phyloP scores from a whole-genome alignment of 352 stramenopile species.

The Phytophthora citricola region DNA sequence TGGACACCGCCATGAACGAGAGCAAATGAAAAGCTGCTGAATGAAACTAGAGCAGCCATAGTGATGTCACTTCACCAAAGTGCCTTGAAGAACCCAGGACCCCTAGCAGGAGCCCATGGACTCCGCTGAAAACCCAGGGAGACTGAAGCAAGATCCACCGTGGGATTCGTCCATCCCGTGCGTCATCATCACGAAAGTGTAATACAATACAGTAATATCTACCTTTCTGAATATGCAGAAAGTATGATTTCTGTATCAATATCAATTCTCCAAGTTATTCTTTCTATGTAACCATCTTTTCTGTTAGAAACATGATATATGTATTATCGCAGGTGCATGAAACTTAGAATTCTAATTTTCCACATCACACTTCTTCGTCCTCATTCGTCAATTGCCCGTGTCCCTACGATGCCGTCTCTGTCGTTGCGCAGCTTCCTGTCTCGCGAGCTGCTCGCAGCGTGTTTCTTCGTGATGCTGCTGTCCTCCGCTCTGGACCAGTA shows the following conservation, averaged over 20 bases:
- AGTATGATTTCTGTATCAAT: too few species aligned
- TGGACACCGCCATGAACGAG: slow-evolving; percentile 11
- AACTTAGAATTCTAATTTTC: background rate
- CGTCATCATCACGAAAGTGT: background rate
- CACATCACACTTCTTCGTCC: background rate
- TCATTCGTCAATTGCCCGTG: slow-evolving; percentile 15
- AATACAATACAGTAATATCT: background rate
- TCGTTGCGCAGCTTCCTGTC: slow-evolving; percentile 47
- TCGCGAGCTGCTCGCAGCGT: slow-evolving; percentile 51
- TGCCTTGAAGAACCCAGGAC: too few species aligned
- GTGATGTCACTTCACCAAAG: too few species aligned
- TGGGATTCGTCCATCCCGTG: background rate
- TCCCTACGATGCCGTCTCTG: slow-evolving; percentile 26
- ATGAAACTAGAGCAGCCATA: background rate
- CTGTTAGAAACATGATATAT: background rate
- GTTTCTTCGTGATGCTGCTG: slow-evolving; percentile 60
- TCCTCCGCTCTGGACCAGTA: slow-evolving; percentile 61
- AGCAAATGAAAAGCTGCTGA: background rate
- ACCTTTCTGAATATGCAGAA: too few species aligned
- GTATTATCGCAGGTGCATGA: background rate
- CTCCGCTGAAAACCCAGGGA: background rate
- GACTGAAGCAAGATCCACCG: background rate
- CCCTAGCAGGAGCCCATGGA: too few species aligned
- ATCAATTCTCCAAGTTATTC: too few species aligned
- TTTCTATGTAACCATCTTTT: too few species aligned